Conservation (phyloP, 1,139 yeast genomes). For the Sugiyamaella grinbergsii region DNA sequence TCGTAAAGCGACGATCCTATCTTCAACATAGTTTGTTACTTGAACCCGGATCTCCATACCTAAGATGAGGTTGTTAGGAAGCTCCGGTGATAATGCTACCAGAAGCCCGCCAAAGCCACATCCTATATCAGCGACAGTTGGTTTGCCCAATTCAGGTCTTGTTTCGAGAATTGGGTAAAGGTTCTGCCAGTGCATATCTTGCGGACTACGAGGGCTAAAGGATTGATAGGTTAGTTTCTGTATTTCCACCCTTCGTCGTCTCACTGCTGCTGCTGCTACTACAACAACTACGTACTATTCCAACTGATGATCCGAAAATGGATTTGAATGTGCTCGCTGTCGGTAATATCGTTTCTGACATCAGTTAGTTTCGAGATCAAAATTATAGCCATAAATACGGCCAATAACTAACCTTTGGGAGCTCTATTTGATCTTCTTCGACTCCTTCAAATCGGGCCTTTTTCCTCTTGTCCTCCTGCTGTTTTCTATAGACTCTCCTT, state of each 20-base stretch:
- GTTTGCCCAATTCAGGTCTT: conserved; percentile 47
- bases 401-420: conserved; percentile 68
- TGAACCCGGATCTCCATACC: conserved; percentile 99
- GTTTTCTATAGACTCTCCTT: conserved; percentile 45
- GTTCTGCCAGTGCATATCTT: conserved; percentile 81
- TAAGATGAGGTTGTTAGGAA: conserved; percentile 70
- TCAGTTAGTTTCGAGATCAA: conserved; percentile 58
- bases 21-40: conserved; percentile 96
- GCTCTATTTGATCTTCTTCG: conserved; percentile 33
- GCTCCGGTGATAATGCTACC: conserved; percentile 74
- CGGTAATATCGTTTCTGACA: conserved; percentile 84
- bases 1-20: conserved; percentile 86
- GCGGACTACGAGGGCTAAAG: conserved; percentile 69
- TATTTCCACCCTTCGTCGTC: neutral
- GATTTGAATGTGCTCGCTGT: conserved; percentile 97
- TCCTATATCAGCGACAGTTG: conserved; percentile 94
- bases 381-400: conserved; percentile 82
- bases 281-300: conserved; percentile 53
- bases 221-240: conserved; percentile 8
- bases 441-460: conserved; percentile 37
- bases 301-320: conserved; percentile 90
- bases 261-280: neutral
- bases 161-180: conserved; percentile 56
- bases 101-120: conserved; percentile 97
- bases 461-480: conserved; percentile 45